These are phyloP conservation scores for Cetraspora pellucida DNA, from an alignment of 192 early-diverging fungal species.

Conservation along the genomic window DNA sequence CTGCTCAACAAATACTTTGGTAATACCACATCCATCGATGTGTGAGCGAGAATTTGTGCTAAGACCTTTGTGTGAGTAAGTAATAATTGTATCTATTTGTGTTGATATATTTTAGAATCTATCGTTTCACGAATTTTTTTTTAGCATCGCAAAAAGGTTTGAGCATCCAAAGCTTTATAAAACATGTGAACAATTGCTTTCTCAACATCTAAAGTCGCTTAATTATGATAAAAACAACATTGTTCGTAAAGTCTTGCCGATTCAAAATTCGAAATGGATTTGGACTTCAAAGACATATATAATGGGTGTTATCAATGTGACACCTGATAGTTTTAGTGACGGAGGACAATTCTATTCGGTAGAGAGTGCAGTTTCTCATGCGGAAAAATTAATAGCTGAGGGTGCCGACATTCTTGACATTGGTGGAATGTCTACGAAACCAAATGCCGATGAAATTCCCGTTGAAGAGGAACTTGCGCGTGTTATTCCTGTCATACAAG, in stretches of 20 bases:
- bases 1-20: conserved; percentile 60
- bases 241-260: conserved; percentile 59
- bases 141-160: conserved; percentile 82
- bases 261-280: conserved; percentile 53
- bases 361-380: conserved; percentile 68
- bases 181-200: conserved; percentile 72
- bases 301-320: conserved; percentile 98
- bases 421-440: conserved; percentile 93
- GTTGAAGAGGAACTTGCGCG: conserved; percentile 75
- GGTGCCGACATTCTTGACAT: conserved; percentile 95
- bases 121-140: neutral
- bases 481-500: conserved; percentile 85
- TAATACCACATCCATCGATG: conserved; percentile 87
- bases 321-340: conserved; percentile 96
- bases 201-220: conserved; percentile 53
- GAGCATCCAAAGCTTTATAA: conserved; percentile 88
- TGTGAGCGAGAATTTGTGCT: conserved; percentile 95
- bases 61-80: conserved; percentile 89
- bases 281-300: conserved; percentile 73
- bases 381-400: conserved; percentile 65
- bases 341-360: conserved; percentile 73
- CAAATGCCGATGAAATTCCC: conserved; percentile 73
- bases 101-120: neutral
- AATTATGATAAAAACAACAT: conserved; percentile 38
- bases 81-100: conserved; percentile 8